These are phyloP conservation scores for Houttuynia cordata DNA, from an alignment of 164 flowering plant species.

Conservation along the genomic window DNA sequence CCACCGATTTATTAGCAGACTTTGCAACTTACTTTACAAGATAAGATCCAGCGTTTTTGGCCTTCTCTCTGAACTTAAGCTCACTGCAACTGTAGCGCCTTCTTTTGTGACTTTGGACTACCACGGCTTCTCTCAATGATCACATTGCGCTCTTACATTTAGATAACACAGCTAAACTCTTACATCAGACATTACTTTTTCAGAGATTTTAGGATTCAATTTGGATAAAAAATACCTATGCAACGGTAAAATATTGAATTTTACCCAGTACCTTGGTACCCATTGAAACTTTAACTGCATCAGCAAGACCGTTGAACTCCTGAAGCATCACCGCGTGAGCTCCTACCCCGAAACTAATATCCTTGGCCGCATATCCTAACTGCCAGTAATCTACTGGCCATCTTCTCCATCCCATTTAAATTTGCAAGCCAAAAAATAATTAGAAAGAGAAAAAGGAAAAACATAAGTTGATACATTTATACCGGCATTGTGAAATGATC, in stretches of 20 bases:
- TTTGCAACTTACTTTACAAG: conserved; percentile 89
- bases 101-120: conserved; percentile 80
- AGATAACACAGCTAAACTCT: neutral
- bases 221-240: no score
- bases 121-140: conserved; percentile 53
- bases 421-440: neutral
- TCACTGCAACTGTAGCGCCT: conserved; percentile 91
- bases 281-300: conserved; percentile 85
- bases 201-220: neutral
- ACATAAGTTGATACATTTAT: neutral
- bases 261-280: conserved; percentile 51
- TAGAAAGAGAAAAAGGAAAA: neutral
- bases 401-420: conserved; percentile 19
- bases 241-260: neutral
- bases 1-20: conserved; percentile 77
- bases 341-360: conserved; percentile 52
- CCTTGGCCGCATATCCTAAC: conserved; percentile 60
- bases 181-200: no score
- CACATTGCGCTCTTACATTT: conserved; percentile 66
- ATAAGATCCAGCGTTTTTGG: conserved; percentile 76
- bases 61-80: conserved; percentile 57
- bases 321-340: conserved; percentile 73
- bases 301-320: conserved; percentile 79
- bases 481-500: neutral
- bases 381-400: conserved; percentile 21